phyloP scores from a whole-genome alignment of 2,329 filamentous ascomycete species.

The Diaporthe aspalathi region DNA sequence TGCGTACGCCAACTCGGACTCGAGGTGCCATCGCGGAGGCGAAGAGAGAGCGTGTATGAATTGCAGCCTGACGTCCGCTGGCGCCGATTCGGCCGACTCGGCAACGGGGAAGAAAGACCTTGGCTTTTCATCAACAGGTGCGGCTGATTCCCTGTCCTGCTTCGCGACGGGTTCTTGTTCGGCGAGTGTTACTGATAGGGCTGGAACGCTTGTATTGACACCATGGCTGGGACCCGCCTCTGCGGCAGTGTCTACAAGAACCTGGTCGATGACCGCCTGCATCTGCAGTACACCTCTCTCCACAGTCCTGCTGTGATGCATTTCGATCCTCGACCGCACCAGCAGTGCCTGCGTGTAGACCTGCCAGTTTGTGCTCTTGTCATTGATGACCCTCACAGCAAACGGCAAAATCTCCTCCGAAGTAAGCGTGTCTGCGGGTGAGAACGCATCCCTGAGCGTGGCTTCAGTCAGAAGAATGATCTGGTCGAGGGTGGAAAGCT shows the following conservation, averaged over 20 bases:
- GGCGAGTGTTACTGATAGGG: slow-evolving; percentile 27
- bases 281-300: slow-evolving; percentile 92
- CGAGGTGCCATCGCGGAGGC: slow-evolving; percentile 91
- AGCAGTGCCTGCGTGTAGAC: slow-evolving; percentile 94
- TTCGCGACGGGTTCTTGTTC: slow-evolving; percentile 43
- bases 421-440: slow-evolving; percentile 85
- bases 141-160: slow-evolving; percentile 29
- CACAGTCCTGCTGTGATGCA: slow-evolving; percentile 86
- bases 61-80: slow-evolving; percentile 78
- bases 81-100: slow-evolving; percentile 81
- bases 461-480: slow-evolving; percentile 89
- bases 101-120: slow-evolving; percentile 85
- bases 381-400: slow-evolving; percentile 85
- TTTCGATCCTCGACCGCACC: slow-evolving; percentile 89
- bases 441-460: slow-evolving; percentile 88
- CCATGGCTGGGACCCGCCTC: background rate
- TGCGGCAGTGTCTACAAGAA: slow-evolving; percentile 82
- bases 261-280: slow-evolving; percentile 94
- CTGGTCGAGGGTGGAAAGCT: slow-evolving; percentile 85
- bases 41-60: slow-evolving; percentile 88
- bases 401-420: slow-evolving; percentile 95
- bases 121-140: slow-evolving; percentile 57
- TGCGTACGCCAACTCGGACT: slow-evolving; percentile 90
- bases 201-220: slow-evolving; percentile 37
- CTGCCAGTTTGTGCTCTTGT: slow-evolving; percentile 96